A percentile compares a stretch with the other conserved stretches of the same genome.
Conservation (phyloP, 2,329 filamentous ascomycete genomes). For the Sphaceloma murrayae region DNA sequence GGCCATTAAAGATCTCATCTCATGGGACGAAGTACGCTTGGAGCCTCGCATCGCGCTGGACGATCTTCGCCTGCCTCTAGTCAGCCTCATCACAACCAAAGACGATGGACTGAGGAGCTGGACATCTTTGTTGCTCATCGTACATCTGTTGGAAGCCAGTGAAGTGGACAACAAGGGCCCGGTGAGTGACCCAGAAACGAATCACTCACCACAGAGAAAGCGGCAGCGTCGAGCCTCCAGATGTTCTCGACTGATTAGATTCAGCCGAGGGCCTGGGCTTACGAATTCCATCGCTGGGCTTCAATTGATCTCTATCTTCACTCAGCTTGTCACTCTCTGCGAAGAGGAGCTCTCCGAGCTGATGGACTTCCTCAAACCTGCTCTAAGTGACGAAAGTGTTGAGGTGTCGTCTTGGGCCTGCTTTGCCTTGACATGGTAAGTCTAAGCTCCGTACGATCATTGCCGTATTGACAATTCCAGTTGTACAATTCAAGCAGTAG, state of each 20-base stretch:
- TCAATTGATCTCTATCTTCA: slow-evolving; percentile 12
- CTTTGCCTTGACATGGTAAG: slow-evolving; percentile 68
- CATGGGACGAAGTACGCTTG: slow-evolving; percentile 62
- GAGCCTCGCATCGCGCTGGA: background rate
- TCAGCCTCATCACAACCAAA: slow-evolving; percentile 23
- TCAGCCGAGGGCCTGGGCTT: slow-evolving; percentile 31
- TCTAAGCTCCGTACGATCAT: slow-evolving; percentile 20
- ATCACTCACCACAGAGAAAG: background rate
- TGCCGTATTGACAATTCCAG: slow-evolving; percentile 29
- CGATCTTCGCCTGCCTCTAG: background rate
- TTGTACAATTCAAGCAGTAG: too few species aligned
- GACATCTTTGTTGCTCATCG: background rate
- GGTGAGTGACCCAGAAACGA: background rate
- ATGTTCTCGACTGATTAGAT: background rate
- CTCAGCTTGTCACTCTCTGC: background rate
- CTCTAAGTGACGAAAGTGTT: slow-evolving; percentile 54
- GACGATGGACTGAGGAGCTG: slow-evolving; percentile 23
- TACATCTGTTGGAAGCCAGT: background rate
- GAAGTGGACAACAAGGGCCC: background rate
- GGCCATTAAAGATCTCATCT: slow-evolving; percentile 60
- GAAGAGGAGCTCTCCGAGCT: slow-evolving; percentile 12
- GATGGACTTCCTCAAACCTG: background rate
- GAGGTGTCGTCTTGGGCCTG: slow-evolving; percentile 69
- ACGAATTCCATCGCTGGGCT: background rate
- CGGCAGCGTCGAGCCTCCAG: background rate